These are phyloP conservation scores for Pyricularia pennisetigena DNA, from an alignment of 2,329 filamentous ascomycete species.

Conservation along the genomic window DNA sequence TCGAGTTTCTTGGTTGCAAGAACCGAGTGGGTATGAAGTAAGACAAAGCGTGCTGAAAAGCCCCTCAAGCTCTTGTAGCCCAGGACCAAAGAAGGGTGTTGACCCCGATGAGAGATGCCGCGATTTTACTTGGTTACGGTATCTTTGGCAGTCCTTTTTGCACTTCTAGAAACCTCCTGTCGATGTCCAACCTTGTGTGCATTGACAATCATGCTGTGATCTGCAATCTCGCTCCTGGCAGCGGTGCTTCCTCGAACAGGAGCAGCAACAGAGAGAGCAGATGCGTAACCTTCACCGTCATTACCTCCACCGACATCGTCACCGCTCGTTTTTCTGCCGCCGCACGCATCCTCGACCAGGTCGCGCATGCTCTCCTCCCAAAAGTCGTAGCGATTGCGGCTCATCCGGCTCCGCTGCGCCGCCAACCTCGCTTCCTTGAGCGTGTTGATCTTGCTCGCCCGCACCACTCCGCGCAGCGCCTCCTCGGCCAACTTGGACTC, in stretches of 20 bases:
- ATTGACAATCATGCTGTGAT: slow-evolving; percentile 57
- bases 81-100: neutral
- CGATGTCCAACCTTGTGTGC: slow-evolving; percentile 41
- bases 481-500: slow-evolving; percentile 54
- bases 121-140: neutral
- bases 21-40: neutral
- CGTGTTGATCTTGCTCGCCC: slow-evolving; percentile 53
- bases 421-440: slow-evolving; percentile 52
- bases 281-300: slow-evolving; percentile 5
- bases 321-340: slow-evolving; percentile 8
- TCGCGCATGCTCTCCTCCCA: slow-evolving; percentile 54
- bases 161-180: slow-evolving; percentile 39
- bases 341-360: slow-evolving; percentile 30
- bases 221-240: slow-evolving; percentile 38
- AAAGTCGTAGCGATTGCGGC: slow-evolving; percentile 44
- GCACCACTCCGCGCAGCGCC: slow-evolving; percentile 47
- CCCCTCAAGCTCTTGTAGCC: neutral
- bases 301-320: neutral
- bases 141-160: slow-evolving; percentile 24
- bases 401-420: slow-evolving; percentile 40
- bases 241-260: slow-evolving; percentile 18
- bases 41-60: neutral
- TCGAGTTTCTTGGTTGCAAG: neutral
- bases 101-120: neutral
- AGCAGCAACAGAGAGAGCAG: neutral